phyloP scores from a whole-genome alignment of 805 yeast genomes.

The Starmera dryadoides region DNA sequence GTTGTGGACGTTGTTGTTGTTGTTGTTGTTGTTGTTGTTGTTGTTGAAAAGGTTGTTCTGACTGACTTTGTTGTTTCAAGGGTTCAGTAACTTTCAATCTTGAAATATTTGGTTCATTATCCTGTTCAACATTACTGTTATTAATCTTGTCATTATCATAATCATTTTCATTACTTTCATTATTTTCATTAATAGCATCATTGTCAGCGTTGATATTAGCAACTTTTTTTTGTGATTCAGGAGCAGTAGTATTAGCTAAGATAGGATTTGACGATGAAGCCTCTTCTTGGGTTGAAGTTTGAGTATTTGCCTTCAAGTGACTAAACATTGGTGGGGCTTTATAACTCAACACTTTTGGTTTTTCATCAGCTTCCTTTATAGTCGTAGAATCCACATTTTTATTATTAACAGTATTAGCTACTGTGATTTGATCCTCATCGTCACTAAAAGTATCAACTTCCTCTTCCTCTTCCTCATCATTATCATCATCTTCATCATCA shows the following conservation, averaged over 20 bases:
- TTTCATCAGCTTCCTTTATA: background rate
- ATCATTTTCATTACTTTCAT: no score
- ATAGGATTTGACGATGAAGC: no score
- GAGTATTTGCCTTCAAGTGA: conserved; percentile 3
- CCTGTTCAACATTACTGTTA: background rate
- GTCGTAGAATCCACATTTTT: conserved; percentile 14
- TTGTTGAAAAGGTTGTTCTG: background rate
- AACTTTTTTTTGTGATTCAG: no score
- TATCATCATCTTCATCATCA: conserved; percentile 5
- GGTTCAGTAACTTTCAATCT: no score
- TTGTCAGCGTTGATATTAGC: no score
- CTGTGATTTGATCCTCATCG: conserved; percentile 4
- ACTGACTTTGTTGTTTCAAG: background rate
- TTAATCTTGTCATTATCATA: background rate
- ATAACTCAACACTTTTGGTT: conserved; percentile 9
- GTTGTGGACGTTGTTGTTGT: background rate
- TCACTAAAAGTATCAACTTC: conserved; percentile 20
- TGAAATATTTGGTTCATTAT: background rate
- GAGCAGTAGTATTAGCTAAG: no score
- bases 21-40: background rate
- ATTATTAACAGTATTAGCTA: conserved; percentile 4
- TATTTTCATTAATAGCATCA: no score
- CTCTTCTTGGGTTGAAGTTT: background rate
- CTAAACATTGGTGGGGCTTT: conserved; percentile 19
- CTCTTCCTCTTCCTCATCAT: conserved; percentile 11